These are phyloP conservation scores for Pythium phragmitis DNA, from an alignment of 352 stramenopile genomes.

Conservation along the genomic window DNA sequence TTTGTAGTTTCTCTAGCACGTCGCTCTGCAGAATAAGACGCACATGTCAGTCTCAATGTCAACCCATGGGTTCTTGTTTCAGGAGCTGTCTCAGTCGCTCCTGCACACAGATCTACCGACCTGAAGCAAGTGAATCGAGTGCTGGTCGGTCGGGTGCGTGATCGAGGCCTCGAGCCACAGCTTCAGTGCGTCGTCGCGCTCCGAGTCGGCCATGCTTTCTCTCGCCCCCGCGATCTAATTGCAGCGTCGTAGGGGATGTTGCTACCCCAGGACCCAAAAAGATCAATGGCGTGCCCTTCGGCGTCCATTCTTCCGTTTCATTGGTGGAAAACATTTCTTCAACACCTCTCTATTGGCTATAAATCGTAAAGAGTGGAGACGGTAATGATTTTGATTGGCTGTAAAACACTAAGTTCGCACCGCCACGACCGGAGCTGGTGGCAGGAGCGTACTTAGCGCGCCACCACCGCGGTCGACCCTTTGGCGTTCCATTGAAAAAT, in stretches of 20 bases:
- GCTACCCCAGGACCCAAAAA: conserved; percentile 2
- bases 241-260: conserved; percentile 4
- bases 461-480: background rate
- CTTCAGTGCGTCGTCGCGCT: conserved; percentile 59
- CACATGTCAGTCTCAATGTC: background rate
- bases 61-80: conserved; percentile 7
- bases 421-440: background rate
- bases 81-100: background rate
- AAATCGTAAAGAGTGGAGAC: background rate
- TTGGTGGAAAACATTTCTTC: conserved; percentile 11
- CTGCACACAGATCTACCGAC: conserved; percentile 13
- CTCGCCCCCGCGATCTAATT: background rate
- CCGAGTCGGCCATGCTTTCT: conserved; percentile 24
- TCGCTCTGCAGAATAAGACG: conserved; percentile 40
- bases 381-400: background rate
- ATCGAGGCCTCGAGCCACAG: conserved; percentile 58
- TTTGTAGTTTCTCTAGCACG: conserved; percentile 58
- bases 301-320: conserved; percentile 4
- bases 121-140: conserved; percentile 64
- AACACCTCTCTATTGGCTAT: background rate
- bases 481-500: background rate
- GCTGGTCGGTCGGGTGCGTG: conserved; percentile 42
- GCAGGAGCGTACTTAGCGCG: background rate
- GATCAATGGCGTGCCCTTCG: conserved; percentile 33
- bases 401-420: background rate